Conservation (phyloP, 2,329 filamentous ascomycete genomes). For the Neonectria coccinea region DNA sequence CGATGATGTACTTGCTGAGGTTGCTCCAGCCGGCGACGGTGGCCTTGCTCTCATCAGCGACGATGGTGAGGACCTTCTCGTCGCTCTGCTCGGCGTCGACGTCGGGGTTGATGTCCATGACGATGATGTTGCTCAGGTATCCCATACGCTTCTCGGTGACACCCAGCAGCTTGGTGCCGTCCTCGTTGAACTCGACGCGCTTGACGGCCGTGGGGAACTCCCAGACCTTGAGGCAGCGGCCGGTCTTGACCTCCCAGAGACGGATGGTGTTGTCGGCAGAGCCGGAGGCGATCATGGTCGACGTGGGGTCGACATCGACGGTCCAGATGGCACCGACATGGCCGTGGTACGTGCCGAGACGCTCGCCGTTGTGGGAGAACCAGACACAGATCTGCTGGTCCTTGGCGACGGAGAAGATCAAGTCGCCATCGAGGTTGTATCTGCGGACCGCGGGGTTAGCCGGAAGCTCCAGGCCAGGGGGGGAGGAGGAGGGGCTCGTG, state of each 20-base stretch:
- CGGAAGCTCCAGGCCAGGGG: conserved; percentile 18
- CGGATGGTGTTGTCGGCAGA: conserved; percentile 98
- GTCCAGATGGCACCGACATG: conserved; percentile 99
- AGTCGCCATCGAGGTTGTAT: conserved; percentile 94
- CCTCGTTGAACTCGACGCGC: conserved; percentile 96
- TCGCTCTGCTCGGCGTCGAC: conserved; percentile 84
- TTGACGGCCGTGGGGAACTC: conserved; percentile 98
- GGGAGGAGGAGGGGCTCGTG: conserved; percentile 1
- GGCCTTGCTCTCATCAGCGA: conserved; percentile 95
- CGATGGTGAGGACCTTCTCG: conserved; percentile 86
- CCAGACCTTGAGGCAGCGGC: conserved; percentile 95
- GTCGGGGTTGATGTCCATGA: conserved; percentile 89
- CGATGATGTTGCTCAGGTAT: conserved; percentile 92
- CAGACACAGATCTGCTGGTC: conserved; percentile 97
- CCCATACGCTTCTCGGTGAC: conserved; percentile 99
- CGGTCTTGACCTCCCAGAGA: conserved; percentile 95
- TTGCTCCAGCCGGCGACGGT: conserved; percentile 98
- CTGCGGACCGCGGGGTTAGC: conserved; percentile 54
- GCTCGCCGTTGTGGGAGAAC: conserved; percentile 98
- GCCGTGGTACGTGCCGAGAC: conserved; percentile 94
- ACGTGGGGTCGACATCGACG: conserved; percentile 94
- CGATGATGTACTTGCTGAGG: conserved; percentile 94
- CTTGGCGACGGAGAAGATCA: conserved; percentile 95
- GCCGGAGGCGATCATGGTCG: conserved; percentile 90
- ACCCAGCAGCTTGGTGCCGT: conserved; percentile 88